Evolutionary conservation across 2,329 filamentous ascomycete species (phyloP).

Genomic region (Xylaria sp.): DNA sequence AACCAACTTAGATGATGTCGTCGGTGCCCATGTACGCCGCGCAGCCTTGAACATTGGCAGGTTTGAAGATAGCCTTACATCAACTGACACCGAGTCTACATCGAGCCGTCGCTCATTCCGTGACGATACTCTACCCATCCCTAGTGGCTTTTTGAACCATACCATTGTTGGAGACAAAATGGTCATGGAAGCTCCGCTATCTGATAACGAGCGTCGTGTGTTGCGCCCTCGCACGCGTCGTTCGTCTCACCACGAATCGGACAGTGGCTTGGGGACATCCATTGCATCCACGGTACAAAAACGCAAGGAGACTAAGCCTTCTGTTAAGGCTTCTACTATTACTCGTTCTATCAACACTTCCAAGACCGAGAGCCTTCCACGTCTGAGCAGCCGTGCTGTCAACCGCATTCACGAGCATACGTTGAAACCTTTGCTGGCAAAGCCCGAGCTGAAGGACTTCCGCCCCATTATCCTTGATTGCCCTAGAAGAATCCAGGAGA

Average conservation of each 20-base stretch:
- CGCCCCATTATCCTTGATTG: slow-evolving; percentile 79
- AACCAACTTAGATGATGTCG: slow-evolving; percentile 72
- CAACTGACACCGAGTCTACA: slow-evolving; percentile 48
- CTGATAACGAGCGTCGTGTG: slow-evolving; percentile 53
- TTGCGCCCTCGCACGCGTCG: slow-evolving; percentile 61
- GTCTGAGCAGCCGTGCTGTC: slow-evolving; percentile 71
- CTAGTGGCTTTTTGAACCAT: slow-evolving; percentile 63
- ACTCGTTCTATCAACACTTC: slow-evolving; percentile 62
- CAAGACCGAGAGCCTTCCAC: slow-evolving; percentile 56
- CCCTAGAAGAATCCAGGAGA: slow-evolving; percentile 78
- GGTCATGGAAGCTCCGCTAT: slow-evolving; percentile 44
- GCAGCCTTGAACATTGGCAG: slow-evolving; percentile 69
- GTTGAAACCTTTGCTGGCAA: slow-evolving; percentile 76
- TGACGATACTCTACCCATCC: slow-evolving; percentile 65
- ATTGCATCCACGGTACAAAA: slow-evolving; percentile 67
- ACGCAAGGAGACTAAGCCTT: slow-evolving; percentile 49
- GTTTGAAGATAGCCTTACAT: slow-evolving; percentile 66
- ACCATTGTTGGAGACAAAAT: slow-evolving; percentile 58
- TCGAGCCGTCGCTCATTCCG: slow-evolving; percentile 51
- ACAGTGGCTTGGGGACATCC: slow-evolving; percentile 88
- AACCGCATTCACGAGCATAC: slow-evolving; percentile 82
- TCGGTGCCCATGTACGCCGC: slow-evolving; percentile 71
- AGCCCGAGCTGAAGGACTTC: slow-evolving; percentile 77
- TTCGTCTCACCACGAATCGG: slow-evolving; percentile 71
- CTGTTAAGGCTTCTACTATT: slow-evolving; percentile 60